Percentiles rank a stretch among this genome's conserved stretches.
These are phyloP conservation scores for Saccharomycopsis schoenii DNA, from an alignment of 805 yeast genomes.

Conservation along the genomic window DNA sequence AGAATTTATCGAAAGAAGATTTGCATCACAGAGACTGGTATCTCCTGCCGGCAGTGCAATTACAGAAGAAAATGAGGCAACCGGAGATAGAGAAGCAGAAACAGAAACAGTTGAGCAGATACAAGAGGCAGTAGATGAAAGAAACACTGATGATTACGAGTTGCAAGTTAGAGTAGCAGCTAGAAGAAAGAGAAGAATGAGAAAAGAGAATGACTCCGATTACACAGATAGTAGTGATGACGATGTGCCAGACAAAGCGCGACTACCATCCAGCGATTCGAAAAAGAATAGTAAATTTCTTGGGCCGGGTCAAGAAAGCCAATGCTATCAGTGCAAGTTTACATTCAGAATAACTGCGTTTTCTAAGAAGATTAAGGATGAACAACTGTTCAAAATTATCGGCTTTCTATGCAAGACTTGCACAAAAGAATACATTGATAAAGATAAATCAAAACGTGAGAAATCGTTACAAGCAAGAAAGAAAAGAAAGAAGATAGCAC, in stretches of 20 bases:
- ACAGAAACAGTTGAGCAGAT: conserved; percentile 1
- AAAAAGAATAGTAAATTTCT: conserved; percentile 51
- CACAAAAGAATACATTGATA: conserved; percentile 32
- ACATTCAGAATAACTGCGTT: conserved; percentile 10
- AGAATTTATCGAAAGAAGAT: conserved; percentile 51
- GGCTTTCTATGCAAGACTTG: conserved; percentile 65
- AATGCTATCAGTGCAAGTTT: conserved; percentile 49
- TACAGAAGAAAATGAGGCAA: conserved; percentile 9
- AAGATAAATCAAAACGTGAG: conserved; percentile 35
- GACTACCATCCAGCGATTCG: conserved; percentile 25
- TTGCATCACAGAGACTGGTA: conserved; percentile 27
- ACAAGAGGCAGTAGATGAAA: conserved; percentile 6
- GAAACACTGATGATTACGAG: conserved; percentile 20
- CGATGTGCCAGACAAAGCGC: conserved; percentile 28
- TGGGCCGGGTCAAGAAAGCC: conserved; percentile 46
- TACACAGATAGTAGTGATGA: conserved; percentile 28
- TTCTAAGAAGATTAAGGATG: conserved; percentile 21
- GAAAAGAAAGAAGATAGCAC: conserved; percentile 70
- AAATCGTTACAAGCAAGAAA: conserved; percentile 59
- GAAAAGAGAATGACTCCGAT: conserved; percentile 24
- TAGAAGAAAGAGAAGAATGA: conserved; percentile 33
- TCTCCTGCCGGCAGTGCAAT: conserved; percentile 20
- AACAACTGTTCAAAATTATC: conserved; percentile 33
- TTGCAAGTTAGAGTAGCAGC: conserved; percentile 31
- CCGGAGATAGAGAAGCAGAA: conserved; percentile 5